Conservation (phyloP, 1,284 basidiomycete species). For the Sphagnurus paluster region DNA sequence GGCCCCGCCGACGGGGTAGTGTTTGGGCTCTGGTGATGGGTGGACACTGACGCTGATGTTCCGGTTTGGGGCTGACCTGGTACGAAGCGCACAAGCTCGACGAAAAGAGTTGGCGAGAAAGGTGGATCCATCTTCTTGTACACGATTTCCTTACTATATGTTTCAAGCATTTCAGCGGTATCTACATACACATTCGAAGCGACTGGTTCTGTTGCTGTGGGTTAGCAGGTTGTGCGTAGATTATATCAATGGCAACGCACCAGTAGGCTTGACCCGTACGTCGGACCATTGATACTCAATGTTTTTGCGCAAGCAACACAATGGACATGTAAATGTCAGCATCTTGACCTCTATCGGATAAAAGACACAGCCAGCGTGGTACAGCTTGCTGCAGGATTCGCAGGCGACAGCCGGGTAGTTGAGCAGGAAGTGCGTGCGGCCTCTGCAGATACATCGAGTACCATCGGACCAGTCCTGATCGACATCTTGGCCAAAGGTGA, state of each 20-base stretch:
- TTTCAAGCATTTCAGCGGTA: constrained; percentile 70
- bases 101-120: constrained; percentile 65
- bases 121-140: constrained; percentile 66
- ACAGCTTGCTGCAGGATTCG: constrained; percentile 60
- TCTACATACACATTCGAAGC: constrained; percentile 59
- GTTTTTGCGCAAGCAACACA: constrained; percentile 74
- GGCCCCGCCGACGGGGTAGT: constrained; percentile 17
- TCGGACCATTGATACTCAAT: constrained; percentile 69
- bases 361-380: constrained; percentile 77
- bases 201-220: constrained; percentile 37
- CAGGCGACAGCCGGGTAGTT: constrained; percentile 66
- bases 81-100: constrained; percentile 68
- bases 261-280: constrained; percentile 64
- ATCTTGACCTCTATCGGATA: constrained; percentile 43
- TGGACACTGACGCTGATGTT: constrained; percentile 18
- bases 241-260: constrained; percentile 39
- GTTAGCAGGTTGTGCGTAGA: constrained; percentile 15
- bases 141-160: constrained; percentile 68
- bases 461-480: constrained; percentile 73
- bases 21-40: constrained; percentile 17
- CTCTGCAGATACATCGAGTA: constrained; percentile 79
- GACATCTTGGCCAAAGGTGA: constrained; percentile 74
- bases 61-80: constrained; percentile 40
- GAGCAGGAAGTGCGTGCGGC: constrained; percentile 58
- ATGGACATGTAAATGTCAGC: constrained; percentile 61